Evolutionary conservation across 176 grass and related monocot genomes (phyloP), one percentile per base, ranked within the genome.

Genomic region (Pharus latifolius): DNA sequence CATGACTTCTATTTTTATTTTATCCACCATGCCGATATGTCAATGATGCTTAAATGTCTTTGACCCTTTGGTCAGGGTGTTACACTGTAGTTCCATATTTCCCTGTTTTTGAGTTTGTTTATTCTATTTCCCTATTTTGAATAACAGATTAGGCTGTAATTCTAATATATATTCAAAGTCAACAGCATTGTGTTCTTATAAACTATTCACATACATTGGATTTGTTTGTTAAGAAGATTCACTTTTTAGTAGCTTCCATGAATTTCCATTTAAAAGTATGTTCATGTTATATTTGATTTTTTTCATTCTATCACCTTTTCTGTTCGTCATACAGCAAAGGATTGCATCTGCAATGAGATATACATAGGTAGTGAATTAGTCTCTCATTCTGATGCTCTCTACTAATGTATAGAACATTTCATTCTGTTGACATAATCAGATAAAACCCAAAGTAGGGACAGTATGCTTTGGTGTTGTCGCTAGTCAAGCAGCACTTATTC

Each of bases 391-490:
- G 10, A 51, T 75, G 34, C n/a, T 63, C 6, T 88, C 4, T 42
- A 26, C 69, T 60, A 31, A 69, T 49, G 15, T 24, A 56, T 65
- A 24, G 72, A 26, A 47, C 3, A 26, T 55, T 22, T 13, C n/a
- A 80, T 43, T 56, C 25, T 51, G 11, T 67, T 59, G 45, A 53
- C 49, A 67, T 44, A 72, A 67, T 49, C 72, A 98, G 95, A 88
- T 98, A 75, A 91, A 93, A 66, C 95, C 95, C 22, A 94, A 89
- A 74, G 95, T 98, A 46, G 87, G 90, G 57, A 98, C 90, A 18
- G 87, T 98, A 48, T 72, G 84, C 74, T 98, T 98, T 59, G 94
- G 95, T 75, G 81, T 92, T 74, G 89, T 91, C 67, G 95, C 89
- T 53, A 94, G 95, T 72, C 89, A 93, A 80, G 90, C 78, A 44